These are phyloP conservation scores for Sporothrix humicola DNA, from an alignment of 2,329 filamentous ascomycete genomes.

Conservation along the genomic window DNA sequence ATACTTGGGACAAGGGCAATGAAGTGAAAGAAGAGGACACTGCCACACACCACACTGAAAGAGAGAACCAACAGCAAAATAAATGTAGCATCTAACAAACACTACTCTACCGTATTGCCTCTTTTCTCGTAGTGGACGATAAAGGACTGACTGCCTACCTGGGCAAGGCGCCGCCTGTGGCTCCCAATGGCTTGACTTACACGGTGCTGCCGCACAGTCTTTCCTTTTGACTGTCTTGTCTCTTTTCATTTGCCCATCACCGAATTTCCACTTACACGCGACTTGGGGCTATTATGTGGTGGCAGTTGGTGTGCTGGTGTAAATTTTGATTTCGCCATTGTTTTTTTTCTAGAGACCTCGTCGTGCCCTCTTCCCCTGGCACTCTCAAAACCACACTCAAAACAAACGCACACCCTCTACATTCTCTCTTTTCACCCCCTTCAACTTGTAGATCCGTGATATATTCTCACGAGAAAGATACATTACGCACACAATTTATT, in stretches of 20 bases:
- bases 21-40: background rate
- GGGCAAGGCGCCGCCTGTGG: background rate
- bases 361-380: slow-evolving; percentile 13
- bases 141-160: background rate
- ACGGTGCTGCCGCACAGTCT: background rate
- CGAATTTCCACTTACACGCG: slow-evolving; percentile 19
- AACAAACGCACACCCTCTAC: background rate
- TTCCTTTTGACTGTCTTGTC: background rate
- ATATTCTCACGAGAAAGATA: slow-evolving; percentile 25
- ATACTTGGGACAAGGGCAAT: background rate
- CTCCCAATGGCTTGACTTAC: background rate
- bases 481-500: slow-evolving; percentile 8
- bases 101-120: background rate
- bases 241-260: background rate
- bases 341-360: slow-evolving; percentile 23
- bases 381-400: background rate
- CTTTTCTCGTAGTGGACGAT: background rate
- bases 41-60: too few species aligned
- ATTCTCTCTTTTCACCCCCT: background rate
- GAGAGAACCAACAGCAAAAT: background rate
- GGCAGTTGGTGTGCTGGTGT: background rate
- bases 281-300: background rate
- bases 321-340: background rate
- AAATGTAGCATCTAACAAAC: too few species aligned
- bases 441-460: slow-evolving; percentile 24